phyloP scores from a whole-genome alignment of 1,284 basidiomycete genomes.

The Puccinia sorghi region DNA sequence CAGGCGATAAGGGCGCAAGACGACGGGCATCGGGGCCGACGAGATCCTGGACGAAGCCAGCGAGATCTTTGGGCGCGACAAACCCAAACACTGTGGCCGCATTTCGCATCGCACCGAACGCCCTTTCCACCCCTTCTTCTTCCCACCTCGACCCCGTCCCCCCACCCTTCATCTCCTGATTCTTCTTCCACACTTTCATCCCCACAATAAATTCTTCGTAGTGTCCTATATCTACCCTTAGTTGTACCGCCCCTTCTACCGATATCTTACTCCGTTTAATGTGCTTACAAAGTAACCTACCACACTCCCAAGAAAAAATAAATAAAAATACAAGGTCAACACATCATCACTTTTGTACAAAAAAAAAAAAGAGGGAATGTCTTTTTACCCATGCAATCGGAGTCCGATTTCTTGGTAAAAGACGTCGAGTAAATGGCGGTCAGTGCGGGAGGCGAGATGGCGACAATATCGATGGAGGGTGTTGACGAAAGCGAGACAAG shows the following conservation, averaged over 20 bases:
- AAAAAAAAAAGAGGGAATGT: too few species aligned
- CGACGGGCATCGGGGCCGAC: conserved; percentile 57
- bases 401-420: conserved; percentile 97
- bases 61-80: conserved; percentile 72
- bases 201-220: conserved; percentile 66
- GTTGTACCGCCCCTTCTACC: conserved; percentile 85
- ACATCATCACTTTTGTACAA: too few species aligned
- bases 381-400: conserved; percentile 73
- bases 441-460: conserved; percentile 85
- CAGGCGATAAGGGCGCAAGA: conserved; percentile 82
- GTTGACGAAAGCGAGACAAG: conserved; percentile 79
- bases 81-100: conserved; percentile 88
- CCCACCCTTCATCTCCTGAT: conserved; percentile 66
- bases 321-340: conserved; percentile 54
- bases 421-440: conserved; percentile 92
- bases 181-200: conserved; percentile 67
- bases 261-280: conserved; percentile 96
- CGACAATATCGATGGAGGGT: conserved; percentile 87
- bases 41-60: conserved; percentile 82
- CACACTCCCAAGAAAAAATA: neutral
- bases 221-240: conserved; percentile 89
- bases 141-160: conserved; percentile 54
- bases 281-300: conserved; percentile 72
- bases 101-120: conserved; percentile 94
- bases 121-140: conserved; percentile 69